Evolutionary conservation across 1,139 yeast genomes (phyloP).

Genomic region (Diutina sp.): DNA sequence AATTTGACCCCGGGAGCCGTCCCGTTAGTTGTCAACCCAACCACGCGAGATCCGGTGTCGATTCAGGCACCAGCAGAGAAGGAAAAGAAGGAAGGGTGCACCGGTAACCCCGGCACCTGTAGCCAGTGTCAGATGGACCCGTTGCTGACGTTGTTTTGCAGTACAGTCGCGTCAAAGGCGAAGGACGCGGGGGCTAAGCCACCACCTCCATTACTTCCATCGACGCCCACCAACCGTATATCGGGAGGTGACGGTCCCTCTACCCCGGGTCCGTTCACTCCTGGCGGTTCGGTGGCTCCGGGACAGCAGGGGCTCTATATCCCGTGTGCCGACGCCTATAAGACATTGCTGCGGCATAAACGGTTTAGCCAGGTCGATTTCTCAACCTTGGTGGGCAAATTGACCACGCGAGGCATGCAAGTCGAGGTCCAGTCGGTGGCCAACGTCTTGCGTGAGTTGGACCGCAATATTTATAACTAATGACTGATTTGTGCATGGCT

Average conservation of each 20-base stretch:
- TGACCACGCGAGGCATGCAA: constrained; percentile 75
- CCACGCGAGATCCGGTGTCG: neutral
- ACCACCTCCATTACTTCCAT: neutral
- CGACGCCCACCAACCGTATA: neutral
- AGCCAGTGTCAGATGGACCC: constrained; percentile 77
- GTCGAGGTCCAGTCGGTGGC: constrained; percentile 85
- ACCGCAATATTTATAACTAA: constrained; percentile 46
- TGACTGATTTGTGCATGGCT: neutral
- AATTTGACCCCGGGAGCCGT: constrained; percentile 31
- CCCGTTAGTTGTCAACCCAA: constrained; percentile 16
- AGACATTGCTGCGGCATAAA: constrained; percentile 70
- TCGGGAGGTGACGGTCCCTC: constrained; percentile 1
- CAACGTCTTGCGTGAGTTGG: constrained; percentile 67
- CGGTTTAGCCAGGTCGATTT: constrained; percentile 63
- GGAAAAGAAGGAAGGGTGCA: constrained; percentile 36
- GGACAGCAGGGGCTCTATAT: constrained; percentile 41
- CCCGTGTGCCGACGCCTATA: constrained; percentile 83
- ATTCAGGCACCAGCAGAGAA: neutral
- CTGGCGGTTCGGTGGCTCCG: constrained; percentile 8
- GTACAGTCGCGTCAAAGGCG: constrained; percentile 41
- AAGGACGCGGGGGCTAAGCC: neutral
- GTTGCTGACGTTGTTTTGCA: constrained; percentile 78
- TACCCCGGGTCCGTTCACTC: constrained; percentile 14
- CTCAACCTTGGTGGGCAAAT: constrained; percentile 58
- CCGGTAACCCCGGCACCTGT: constrained; percentile 86